Evolutionary conservation across 768 basidiomycete genomes (phyloP).

Genomic region (Suillus discolor): DNA sequence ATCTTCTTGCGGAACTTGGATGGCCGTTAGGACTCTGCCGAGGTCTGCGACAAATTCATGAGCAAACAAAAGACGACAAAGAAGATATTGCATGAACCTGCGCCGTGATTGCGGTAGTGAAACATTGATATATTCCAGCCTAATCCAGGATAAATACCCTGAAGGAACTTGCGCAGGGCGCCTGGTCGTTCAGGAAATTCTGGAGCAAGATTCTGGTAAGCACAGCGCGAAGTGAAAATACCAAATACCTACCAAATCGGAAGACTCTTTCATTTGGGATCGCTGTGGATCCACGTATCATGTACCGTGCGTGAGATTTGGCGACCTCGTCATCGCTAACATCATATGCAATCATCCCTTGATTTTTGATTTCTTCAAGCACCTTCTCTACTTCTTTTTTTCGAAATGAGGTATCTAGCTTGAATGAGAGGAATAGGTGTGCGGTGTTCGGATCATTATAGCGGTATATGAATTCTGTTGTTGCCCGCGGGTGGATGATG

Average conservation of each 20-base stretch:
- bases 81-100: slow-evolving; percentile 56
- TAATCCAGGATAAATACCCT: slow-evolving; percentile 61
- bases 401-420: slow-evolving; percentile 59
- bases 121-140: slow-evolving; percentile 97
- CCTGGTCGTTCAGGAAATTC: slow-evolving; percentile 96
- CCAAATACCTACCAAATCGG: slow-evolving; percentile 74
- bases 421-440: slow-evolving; percentile 91
- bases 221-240: slow-evolving; percentile 4
- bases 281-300: slow-evolving; percentile 83
- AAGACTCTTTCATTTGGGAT: slow-evolving; percentile 89
- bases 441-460: slow-evolving; percentile 76
- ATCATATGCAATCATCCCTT: slow-evolving; percentile 83
- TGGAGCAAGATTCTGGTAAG: slow-evolving; percentile 32
- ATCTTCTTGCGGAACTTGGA: slow-evolving; percentile 83
- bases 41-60: slow-evolving; percentile 58
- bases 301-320: slow-evolving; percentile 91
- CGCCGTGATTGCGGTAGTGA: slow-evolving; percentile 98
- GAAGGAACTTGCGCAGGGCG: slow-evolving; percentile 88
- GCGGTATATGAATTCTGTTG: slow-evolving; percentile 96
- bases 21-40: slow-evolving; percentile 90
- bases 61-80: slow-evolving; percentile 1
- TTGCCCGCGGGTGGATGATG: slow-evolving; percentile 84
- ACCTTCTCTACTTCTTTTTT: slow-evolving; percentile 65
- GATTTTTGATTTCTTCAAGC: slow-evolving; percentile 57
- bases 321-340: slow-evolving; percentile 95